Base-by-base conservation (phyloP, 2,329 filamentous ascomycete species). In the Sclerotinia trifoliorum region DNA sequence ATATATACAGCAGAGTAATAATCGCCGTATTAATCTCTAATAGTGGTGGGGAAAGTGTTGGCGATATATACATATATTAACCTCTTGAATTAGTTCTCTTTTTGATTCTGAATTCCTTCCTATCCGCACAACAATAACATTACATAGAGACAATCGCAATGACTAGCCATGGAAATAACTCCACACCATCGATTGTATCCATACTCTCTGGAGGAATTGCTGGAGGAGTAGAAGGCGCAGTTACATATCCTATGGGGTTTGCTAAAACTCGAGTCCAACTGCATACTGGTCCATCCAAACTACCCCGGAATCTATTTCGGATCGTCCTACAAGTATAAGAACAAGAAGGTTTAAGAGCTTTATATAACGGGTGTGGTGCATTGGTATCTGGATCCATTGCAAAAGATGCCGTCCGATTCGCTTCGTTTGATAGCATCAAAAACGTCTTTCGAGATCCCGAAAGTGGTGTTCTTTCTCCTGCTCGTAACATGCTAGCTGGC, bases 401-500 rank as follows among this genome's bases (percentile, higher is more conserved):
- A 61, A 91, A 91, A 79, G 88, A 89, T 73, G 87, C 83, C 6
- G 84, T 90, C 19, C 84, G 88, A 0, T 90, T 91, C 73, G 77
- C 90, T 17, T 86, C 85, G 4, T 91, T 89, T 75, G 87, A 90
- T 74, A 83, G 83, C 0, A 88, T 91, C 74, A 88, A 88, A 72
- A 83, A 85, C 70, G 83, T 83, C 0, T 88, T 91, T 75, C 88
- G 88, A 72, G 83, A 85, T 70, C 57, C 52, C 15, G 82, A 86
- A 8, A 84, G 84, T 1, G 87, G 86, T 0, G 83, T 81, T 1
- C 77, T 90, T 10, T 85, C 85, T 0, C 83, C 87, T 0, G 73
- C 80, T 0, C 79, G 84, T 2, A 88, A 86, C 51, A 81, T 90
- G n/a, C 74, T 86, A 0, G 87, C 87, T 6, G 88, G 88, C 11